phyloP scores from a whole-genome alignment of 2,329 filamentous ascomycete genomes.

The Botrytis tulipae region DNA sequence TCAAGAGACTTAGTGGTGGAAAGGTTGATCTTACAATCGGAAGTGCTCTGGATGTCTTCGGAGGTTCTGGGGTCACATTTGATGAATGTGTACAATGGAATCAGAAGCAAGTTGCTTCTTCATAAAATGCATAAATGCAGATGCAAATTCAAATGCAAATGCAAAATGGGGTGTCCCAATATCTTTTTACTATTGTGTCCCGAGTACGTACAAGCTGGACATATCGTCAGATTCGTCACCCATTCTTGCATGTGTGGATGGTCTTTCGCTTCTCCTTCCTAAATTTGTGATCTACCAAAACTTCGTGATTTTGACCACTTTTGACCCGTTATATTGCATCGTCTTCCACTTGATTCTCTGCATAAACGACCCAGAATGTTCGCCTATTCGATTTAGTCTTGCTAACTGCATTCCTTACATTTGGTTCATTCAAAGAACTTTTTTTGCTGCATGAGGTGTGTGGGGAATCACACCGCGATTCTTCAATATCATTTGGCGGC shows the following conservation, averaged over 20 bases:
- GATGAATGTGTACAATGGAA: slow-evolving; percentile 93
- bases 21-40: slow-evolving; percentile 93
- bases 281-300: not conserved
- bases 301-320: not conserved
- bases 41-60: slow-evolving; percentile 94
- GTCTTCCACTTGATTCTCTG: slow-evolving; percentile 9
- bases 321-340: slow-evolving; percentile 10
- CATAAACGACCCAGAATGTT: not conserved
- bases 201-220: not conserved
- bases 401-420: not conserved
- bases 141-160: slow-evolving; percentile 4
- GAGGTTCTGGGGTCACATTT: slow-evolving; percentile 80
- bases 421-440: slow-evolving; percentile 1
- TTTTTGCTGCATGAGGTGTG: slow-evolving; percentile 13
- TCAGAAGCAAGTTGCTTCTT: slow-evolving; percentile 42
- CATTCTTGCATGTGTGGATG: not conserved
- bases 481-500: slow-evolving; percentile 2
- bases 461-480: slow-evolving; percentile 15
- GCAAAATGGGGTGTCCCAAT: not conserved
- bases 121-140: not conserved
- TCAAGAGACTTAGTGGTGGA: slow-evolving; percentile 73
- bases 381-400: not conserved
- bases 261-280: not conserved
- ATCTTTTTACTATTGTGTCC: not conserved
- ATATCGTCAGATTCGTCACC: not conserved